phyloP scores from a whole-genome alignment of 495 filamentous ascomycete genomes.

The Bryoglossum gracile region DNA sequence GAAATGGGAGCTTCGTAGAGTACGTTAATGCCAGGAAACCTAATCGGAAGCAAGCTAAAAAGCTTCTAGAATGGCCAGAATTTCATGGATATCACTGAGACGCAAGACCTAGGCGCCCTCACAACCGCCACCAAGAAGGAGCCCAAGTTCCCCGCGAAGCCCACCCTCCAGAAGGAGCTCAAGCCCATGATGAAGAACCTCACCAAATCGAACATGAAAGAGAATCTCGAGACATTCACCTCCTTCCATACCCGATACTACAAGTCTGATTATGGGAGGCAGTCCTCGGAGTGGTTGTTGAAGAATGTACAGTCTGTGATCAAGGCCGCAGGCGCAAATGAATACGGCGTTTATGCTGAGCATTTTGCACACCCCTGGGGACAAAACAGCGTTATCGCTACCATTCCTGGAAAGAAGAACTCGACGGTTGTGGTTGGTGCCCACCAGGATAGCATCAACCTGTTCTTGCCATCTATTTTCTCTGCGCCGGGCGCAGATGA shows the following conservation, averaged over 20 bases:
- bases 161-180: conserved; percentile 58
- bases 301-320: conserved; percentile 66
- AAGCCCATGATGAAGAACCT: conserved; percentile 58
- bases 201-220: conserved; percentile 67
- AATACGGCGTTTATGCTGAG: conserved; percentile 59
- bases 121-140: conserved; percentile 33
- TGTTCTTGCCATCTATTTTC: conserved; percentile 69
- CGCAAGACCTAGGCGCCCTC: conserved; percentile 46
- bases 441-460: conserved; percentile 43
- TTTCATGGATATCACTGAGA: conserved; percentile 93
- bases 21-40: no score
- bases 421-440: conserved; percentile 72
- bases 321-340: conserved; percentile 57
- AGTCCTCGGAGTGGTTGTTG: conserved; percentile 87
- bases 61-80: conserved; percentile 60
- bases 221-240: conserved; percentile 71
- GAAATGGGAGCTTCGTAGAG: conserved; percentile 84
- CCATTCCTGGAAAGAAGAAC: conserved; percentile 78
- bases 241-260: conserved; percentile 86
- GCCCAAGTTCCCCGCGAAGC: conserved; percentile 59
- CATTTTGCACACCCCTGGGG: conserved; percentile 81
- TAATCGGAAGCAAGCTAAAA: conserved; percentile 4
- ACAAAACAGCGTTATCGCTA: conserved; percentile 87
- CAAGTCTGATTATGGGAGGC: conserved; percentile 73
- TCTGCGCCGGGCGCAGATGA: conserved; percentile 57